Percentiles rank a stretch among this genome's conserved stretches.
Evolutionary conservation across 176 grass and related monocot species (phyloP).

Genomic region (Pharus latifolius): DNA sequence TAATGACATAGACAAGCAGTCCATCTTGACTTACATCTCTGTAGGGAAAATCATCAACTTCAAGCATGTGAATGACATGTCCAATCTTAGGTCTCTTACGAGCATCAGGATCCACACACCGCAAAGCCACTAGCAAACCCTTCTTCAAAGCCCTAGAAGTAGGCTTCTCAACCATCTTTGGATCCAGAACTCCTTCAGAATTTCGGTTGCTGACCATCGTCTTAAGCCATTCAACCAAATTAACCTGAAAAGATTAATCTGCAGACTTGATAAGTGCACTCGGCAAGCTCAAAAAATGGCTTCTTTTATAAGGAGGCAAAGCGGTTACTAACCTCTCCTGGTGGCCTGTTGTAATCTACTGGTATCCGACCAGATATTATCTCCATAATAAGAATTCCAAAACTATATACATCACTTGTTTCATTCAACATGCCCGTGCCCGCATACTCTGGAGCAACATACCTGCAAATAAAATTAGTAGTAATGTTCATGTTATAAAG

Average conservation of each 20-base stretch:
- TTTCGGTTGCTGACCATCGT: conserved; percentile 89
- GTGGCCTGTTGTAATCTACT: conserved; percentile 84
- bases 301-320: background rate
- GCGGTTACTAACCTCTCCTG: conserved; percentile 61
- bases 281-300: background rate
- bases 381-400: conserved; percentile 98
- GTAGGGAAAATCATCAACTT: conserved; percentile 96
- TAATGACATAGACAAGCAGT: too few relatives aligned
- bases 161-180: conserved; percentile 84
- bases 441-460: conserved; percentile 93
- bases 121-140: conserved; percentile 75
- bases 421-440: conserved; percentile 98
- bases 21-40: conserved; percentile 63
- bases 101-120: conserved; percentile 93
- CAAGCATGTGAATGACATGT: conserved; percentile 98
- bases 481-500: too few relatives aligned
- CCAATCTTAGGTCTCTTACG: conserved; percentile 96
- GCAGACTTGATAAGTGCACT: conserved; percentile 8
- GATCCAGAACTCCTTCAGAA: conserved; percentile 92
- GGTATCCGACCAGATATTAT: conserved; percentile 85
- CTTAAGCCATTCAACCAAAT: conserved; percentile 98
- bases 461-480: conserved; percentile 55
- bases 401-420: conserved; percentile 93
- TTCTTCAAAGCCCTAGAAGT: conserved; percentile 81
- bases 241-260: conserved; percentile 51